These are phyloP conservation scores for Amaranthus tricolor DNA, from an alignment of 179 eudicot genomes.

Conservation along the genomic window DNA sequence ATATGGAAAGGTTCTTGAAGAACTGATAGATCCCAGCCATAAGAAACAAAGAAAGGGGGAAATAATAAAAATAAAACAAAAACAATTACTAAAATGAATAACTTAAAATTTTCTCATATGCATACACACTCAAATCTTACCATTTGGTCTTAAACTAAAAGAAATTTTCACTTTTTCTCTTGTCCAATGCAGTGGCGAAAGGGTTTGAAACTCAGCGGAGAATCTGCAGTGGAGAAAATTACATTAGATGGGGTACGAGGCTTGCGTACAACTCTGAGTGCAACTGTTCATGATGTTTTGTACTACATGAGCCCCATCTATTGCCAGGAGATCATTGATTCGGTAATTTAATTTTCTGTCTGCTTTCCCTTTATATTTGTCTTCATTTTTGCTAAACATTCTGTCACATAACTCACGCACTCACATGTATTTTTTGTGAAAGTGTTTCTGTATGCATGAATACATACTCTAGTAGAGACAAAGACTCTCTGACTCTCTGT, in stretches of 20 bases:
- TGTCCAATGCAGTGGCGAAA: slow-evolving; percentile 74
- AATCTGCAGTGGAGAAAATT: slow-evolving; percentile 78
- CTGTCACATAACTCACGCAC: neutral
- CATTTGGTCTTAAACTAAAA: slow-evolving; percentile 9
- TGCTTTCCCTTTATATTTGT: neutral
- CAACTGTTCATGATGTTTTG: slow-evolving; percentile 93
- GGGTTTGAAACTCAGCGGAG: slow-evolving; percentile 88
- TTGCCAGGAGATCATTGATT: slow-evolving; percentile 91
- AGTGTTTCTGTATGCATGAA: neutral
- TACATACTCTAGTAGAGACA: neutral
- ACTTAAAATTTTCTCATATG: neutral
- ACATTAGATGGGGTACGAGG: slow-evolving; percentile 93
- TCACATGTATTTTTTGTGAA: neutral
- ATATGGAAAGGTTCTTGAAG: too few relatives aligned
- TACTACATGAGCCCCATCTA: slow-evolving; percentile 99
- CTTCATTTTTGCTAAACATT: neutral
- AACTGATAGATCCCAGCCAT: too few relatives aligned
- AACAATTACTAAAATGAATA: too few relatives aligned
- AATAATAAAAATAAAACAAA: too few relatives aligned
- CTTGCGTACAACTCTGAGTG: slow-evolving; percentile 82
- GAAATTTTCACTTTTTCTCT: slow-evolving; percentile 4
- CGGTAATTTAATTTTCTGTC: slow-evolving; percentile 48
- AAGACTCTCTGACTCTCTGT: too few relatives aligned
- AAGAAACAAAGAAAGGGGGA: too few relatives aligned
- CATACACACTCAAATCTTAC: neutral